These are phyloP conservation scores for Pythium aphanidermatum DNA, from an alignment of 352 stramenopile species.

Conservation along the genomic window DNA sequence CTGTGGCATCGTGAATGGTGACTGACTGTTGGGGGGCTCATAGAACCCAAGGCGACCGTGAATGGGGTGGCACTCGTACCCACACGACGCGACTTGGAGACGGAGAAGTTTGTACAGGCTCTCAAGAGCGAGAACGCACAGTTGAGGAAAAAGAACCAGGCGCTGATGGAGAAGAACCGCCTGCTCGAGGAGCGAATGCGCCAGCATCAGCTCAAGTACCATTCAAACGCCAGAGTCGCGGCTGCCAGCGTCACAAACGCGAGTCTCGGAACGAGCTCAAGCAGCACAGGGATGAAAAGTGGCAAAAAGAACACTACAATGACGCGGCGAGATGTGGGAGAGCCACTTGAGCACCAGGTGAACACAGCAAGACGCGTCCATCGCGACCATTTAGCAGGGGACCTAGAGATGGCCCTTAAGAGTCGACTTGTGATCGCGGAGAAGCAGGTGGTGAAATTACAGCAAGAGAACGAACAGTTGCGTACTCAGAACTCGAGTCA, in stretches of 20 bases:
- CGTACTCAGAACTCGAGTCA: slow-evolving; percentile 5
- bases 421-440: slow-evolving; percentile 58
- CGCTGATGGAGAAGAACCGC: slow-evolving; percentile 63
- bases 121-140: slow-evolving; percentile 68
- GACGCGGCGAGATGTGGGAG: slow-evolving; percentile 14
- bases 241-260: slow-evolving; percentile 16
- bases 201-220: slow-evolving; percentile 20
- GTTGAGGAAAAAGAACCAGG: slow-evolving; percentile 74
- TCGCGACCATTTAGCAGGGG: slow-evolving; percentile 39
- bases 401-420: slow-evolving; percentile 71
- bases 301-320: no score
- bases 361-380: slow-evolving; percentile 42
- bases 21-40: no score
- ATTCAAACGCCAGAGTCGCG: slow-evolving; percentile 17
- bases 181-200: slow-evolving; percentile 52
- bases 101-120: slow-evolving; percentile 74
- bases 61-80: slow-evolving; percentile 9
- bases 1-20: background rate
- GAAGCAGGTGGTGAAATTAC: slow-evolving; percentile 61
- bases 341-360: slow-evolving; percentile 34
- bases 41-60: background rate
- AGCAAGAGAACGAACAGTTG: slow-evolving; percentile 65
- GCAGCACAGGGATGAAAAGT: slow-evolving; percentile 4
- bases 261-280: slow-evolving; percentile 1
- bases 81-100: slow-evolving; percentile 58